Base-by-base conservation (phyloP, 768 basidiomycete genomes). In the Chalciporus sphaerocephalus region DNA sequence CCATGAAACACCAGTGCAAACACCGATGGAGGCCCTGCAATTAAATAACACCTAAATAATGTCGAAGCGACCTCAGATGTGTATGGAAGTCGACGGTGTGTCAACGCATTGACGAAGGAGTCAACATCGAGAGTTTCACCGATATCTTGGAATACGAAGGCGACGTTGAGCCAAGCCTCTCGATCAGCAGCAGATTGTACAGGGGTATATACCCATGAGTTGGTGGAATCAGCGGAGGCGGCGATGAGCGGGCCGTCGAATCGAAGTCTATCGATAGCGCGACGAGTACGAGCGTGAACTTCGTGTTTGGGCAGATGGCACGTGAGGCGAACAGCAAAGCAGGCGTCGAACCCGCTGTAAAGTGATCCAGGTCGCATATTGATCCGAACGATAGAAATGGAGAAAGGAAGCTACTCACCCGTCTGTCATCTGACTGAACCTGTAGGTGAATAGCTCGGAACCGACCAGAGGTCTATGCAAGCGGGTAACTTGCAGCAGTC, bases 211-310 rank as follows among this genome's bases (percentile, higher is more conserved):
- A 45, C 46, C 46, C 8, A 50, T 24, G 15, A 17, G 20, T 33
- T 2, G 25, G 20, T n/a, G 24, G 27, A 28, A n/a, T 25, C 24
- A 6, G 10, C 10, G 24, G 24, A 25, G 24, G 24, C 24, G 24
- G 24, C 24, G 24, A 25, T 10, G 24, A 25, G 24, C 24, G 24
- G 24, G 10, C 24, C 5, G 24, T 25, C 24, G 24, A 25, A 25
- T 25, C 53, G 46, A 21, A 54, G 46, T 24, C 27, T 48, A 7
- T 37, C 52, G 6, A 54, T 30, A 5, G 51, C 51, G 18, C 39
- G 27, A 22, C 52, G 42, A 4, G 37, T 37, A 9, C 43, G 34
- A 18, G 16, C 16, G n/a, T 45, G 30, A 20, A 54, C 15, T 13
- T 53, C 46, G 2, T 16, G 6, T n/a, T 16, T 47, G n/a, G 25